Evolutionary conservation across 1,284 basidiomycete species (phyloP).

Genomic region (Apiotrichum laibachii): DNA sequence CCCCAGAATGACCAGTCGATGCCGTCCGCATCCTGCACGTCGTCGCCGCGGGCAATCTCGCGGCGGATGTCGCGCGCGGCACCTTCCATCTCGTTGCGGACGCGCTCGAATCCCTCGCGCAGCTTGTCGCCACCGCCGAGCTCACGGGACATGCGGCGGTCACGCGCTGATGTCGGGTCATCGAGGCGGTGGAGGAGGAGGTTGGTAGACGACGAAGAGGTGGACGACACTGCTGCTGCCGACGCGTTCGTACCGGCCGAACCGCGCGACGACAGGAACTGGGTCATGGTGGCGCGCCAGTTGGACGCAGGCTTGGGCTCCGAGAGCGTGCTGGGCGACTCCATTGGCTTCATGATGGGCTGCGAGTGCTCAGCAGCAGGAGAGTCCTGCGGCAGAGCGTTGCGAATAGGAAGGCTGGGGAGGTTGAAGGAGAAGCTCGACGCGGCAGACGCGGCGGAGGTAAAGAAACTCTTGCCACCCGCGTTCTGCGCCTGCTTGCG

Average conservation of each 20-base stretch:
- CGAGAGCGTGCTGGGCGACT: neutral
- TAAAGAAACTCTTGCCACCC: conserved; percentile 14
- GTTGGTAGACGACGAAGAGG: neutral
- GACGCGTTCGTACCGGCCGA: conserved; percentile 10
- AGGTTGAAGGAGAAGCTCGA: conserved; percentile 15
- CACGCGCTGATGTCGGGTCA: conserved; percentile 35
- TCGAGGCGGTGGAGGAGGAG: conserved; percentile 33
- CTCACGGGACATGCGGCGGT: conserved; percentile 40
- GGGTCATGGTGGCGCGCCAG: conserved; percentile 40
- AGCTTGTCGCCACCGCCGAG: conserved; percentile 34
- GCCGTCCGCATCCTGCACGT: conserved; percentile 1
- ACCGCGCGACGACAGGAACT: conserved; percentile 22
- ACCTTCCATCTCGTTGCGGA: conserved; percentile 47
- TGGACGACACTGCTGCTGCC: neutral
- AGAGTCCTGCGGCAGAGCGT: neutral
- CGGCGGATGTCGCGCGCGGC: conserved; percentile 48
- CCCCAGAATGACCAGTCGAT: conserved; percentile 87
- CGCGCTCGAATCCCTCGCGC: conserved; percentile 47
- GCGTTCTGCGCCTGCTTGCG: neutral
- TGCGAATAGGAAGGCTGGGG: conserved; percentile 8
- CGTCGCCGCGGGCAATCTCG: conserved; percentile 55
- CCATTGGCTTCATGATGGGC: neutral
- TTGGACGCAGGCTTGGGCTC: conserved; percentile 6
- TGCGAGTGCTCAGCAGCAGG: neutral
- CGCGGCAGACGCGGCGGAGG: conserved; percentile 12